phyloP scores from a whole-genome alignment of 1,284 basidiomycete species.

The Heliocybe sulcata region DNA sequence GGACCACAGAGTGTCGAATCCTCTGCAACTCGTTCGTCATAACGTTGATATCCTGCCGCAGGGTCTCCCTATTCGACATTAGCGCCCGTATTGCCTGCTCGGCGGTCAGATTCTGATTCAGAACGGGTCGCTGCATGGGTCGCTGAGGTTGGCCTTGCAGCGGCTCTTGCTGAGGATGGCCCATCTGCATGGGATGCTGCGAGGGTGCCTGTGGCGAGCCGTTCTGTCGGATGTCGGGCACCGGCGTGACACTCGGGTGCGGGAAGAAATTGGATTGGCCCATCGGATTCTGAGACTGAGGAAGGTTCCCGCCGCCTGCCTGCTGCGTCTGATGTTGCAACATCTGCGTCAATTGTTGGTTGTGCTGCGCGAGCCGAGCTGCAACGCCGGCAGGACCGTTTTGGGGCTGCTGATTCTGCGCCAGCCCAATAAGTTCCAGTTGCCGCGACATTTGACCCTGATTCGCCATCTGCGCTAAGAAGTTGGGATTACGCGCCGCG shows the following conservation, averaged over 20 bases:
- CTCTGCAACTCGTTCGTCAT: not conserved
- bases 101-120: not conserved
- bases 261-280: not conserved
- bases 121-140: not conserved
- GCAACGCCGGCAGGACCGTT: not conserved
- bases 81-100: not conserved
- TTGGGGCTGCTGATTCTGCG: slow-evolving; percentile 1
- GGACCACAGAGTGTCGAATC: not conserved
- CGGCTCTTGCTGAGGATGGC: not conserved
- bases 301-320: not conserved
- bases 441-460: not conserved
- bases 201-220: not conserved
- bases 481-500: not conserved
- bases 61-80: not conserved
- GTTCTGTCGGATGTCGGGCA: not conserved
- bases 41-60: not conserved
- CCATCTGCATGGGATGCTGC: not conserved
- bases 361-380: not conserved
- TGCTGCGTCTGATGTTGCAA: not conserved
- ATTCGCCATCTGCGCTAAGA: not conserved
- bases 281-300: not conserved
- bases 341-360: not conserved
- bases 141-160: not conserved
- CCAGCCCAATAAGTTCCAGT: not conserved
- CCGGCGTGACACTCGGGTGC: not conserved